Conservation (phyloP, 352 stramenopile genomes). For the Phytophthora fragariaefolia region DNA sequence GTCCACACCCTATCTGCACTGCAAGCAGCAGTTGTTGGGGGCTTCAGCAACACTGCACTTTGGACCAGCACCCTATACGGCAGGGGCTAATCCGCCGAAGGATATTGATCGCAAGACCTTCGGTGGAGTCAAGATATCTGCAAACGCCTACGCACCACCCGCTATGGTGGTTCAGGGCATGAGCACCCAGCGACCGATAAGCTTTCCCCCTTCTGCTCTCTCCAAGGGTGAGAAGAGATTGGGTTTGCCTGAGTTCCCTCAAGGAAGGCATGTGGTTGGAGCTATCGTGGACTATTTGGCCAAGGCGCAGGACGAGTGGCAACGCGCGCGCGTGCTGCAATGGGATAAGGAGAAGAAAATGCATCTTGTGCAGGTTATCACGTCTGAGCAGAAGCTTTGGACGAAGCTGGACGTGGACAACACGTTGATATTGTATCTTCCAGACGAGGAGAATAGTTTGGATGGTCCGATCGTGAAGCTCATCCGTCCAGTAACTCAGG, state of each 20-base stretch:
- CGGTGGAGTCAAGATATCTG: constrained; percentile 42
- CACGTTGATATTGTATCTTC: constrained; percentile 73
- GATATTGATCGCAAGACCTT: constrained; percentile 41
- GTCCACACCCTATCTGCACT: constrained; percentile 68
- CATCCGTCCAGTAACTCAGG: constrained; percentile 64
- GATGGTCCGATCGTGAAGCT: constrained; percentile 70
- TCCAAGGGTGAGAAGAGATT: constrained; percentile 35
- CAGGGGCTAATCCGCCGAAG: constrained; percentile 7
- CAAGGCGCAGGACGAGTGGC: constrained; percentile 73
- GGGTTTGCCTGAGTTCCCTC: constrained; percentile 63
- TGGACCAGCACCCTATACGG: constrained; percentile 22
- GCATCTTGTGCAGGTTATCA: constrained; percentile 74
- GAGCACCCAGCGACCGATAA: constrained; percentile 47
- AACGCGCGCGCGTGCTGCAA: constrained; percentile 72
- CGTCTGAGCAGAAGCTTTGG: constrained; percentile 67
- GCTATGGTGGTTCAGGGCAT: constrained; percentile 53
- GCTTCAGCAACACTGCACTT: constrained; percentile 48
- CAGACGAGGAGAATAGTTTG: constrained; percentile 57
- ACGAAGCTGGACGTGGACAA: constrained; percentile 60
- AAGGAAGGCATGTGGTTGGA: constrained; percentile 51
- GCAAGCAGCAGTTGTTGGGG: constrained; percentile 54
- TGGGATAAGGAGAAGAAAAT: constrained; percentile 69
- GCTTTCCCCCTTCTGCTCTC: constrained; percentile 50
- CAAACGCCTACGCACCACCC: constrained; percentile 46
- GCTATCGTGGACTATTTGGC: constrained; percentile 80